A percentile compares a stretch with the other conserved stretches of the same genome.
phyloP scores from a whole-genome alignment of 1,284 basidiomycete genomes.

The Irpex lacteus region DNA sequence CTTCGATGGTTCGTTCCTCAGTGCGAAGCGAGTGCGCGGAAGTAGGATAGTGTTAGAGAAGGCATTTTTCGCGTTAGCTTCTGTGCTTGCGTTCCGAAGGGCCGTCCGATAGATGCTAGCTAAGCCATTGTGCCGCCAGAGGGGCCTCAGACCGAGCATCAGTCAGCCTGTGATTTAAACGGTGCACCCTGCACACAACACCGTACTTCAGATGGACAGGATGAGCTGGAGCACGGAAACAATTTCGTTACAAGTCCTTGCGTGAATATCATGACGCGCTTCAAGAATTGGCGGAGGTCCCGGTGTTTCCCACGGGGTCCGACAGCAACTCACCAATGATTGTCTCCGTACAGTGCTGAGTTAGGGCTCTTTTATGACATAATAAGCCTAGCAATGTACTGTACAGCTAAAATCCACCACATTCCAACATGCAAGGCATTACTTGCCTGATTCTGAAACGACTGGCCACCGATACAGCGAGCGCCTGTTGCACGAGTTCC shows the following conservation, averaged over 20 bases:
- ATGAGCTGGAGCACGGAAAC: not conserved
- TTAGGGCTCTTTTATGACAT: no score
- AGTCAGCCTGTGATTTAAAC: not conserved
- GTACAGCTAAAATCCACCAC: no score
- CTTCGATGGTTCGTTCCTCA: conserved; percentile 70
- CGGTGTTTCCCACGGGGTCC: not conserved
- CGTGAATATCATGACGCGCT: not conserved
- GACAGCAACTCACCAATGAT: not conserved
- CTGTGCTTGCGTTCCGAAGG: not conserved
- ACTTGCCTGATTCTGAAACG: no score
- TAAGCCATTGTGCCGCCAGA: not conserved
- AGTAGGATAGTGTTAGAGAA: conserved; percentile 77
- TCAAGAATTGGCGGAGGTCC: not conserved
- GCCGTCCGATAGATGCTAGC: not conserved
- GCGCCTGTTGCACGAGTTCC: not conserved
- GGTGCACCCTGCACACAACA: not conserved
- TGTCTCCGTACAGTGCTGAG: no score
- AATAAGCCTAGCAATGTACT: no score
- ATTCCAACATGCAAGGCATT: no score
- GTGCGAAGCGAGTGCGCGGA: conserved; percentile 81
- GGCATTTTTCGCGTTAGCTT: conserved; percentile 19
- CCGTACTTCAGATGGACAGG: not conserved
- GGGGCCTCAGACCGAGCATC: not conserved
- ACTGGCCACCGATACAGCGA: no score
- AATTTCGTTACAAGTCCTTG: no score